Evolutionary conservation across 192 early-diverging fungal genomes (phyloP), one percentile per base, ranked within the genome.

Genomic region (Podila verticillata): DNA sequence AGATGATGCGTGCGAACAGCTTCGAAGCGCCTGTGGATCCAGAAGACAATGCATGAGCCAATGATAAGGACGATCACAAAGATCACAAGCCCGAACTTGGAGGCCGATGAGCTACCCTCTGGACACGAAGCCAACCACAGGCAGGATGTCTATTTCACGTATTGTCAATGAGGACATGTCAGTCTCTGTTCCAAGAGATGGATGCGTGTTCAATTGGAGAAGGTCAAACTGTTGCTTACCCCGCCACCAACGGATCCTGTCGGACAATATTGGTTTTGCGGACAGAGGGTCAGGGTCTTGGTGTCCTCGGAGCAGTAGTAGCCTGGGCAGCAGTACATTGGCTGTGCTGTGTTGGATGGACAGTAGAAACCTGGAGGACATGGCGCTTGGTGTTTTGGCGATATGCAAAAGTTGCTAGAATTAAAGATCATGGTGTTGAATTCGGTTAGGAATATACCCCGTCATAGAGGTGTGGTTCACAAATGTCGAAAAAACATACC

Each of bases 261-360:
- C 8, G 84, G 86, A 54, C 88, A 92, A 74, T 82, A 92, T 57
- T 75, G 65, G 24, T 84, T 88, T 26, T 70, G 62, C 0, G 90
- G 89, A 65, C 91, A 92, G 13, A 82, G 12, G 7, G 66, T 60
- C 39, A 89, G 72, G 2, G 75, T 70, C 15, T 65, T 81, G 7
- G 85, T 81, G 26, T 86, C 82, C 22, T 61, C 71, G 5, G 85
- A 85, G 69, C 91, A 91, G 47, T 87, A 88, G 63, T 84, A 90
- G 12, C 90, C 89, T 0, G 73, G 51, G 51, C 86, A 88, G 70
- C 92, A 93, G 66, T 90, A 89, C 60, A 84, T 63, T 9, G 92
- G 91, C 63, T 92, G 83, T 28, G 83, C 82, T 15, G 87, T 82
- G 48, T 88, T 84, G 1, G 67, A 36, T 12, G 88, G 86, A 81